These are phyloP conservation scores for Talaromyces ruber DNA, from an alignment of 495 filamentous ascomycete species.

Conservation along the genomic window DNA sequence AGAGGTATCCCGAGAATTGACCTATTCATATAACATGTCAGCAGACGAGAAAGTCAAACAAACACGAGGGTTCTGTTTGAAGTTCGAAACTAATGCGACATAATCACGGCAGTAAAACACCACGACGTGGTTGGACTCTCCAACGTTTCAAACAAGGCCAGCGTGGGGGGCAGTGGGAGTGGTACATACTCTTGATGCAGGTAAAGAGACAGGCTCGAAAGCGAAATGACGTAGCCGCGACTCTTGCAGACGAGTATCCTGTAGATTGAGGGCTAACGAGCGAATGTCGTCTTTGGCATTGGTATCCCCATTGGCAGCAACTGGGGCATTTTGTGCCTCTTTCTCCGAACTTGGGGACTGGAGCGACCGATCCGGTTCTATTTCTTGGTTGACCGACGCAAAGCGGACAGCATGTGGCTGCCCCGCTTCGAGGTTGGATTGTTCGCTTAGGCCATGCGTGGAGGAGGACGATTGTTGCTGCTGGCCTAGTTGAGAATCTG, in stretches of 20 bases:
- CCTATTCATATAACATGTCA: conserved; percentile 19
- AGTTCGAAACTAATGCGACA: background rate
- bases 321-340: conserved; percentile 12
- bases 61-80: background rate
- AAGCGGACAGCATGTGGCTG: conserved; percentile 55
- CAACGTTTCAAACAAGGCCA: background rate
- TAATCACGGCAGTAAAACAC: background rate
- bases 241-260: conserved; percentile 67
- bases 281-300: conserved; percentile 55
- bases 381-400: conserved; percentile 70
- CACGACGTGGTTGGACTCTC: background rate
- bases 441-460: background rate
- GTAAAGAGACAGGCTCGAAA: conserved; percentile 81
- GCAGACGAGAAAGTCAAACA: background rate
- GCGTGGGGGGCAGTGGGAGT: background rate
- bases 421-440: conserved; percentile 3
- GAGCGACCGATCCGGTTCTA: conserved; percentile 46
- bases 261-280: conserved; percentile 61
- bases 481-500: background rate
- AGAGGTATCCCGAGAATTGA: conserved; percentile 35
- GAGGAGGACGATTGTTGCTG: background rate
- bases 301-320: conserved; percentile 27
- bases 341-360: conserved; percentile 23
- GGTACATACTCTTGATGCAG: conserved; percentile 70
- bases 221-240: conserved; percentile 74